phyloP scores from a whole-genome alignment of 495 filamentous ascomycete genomes.

The Penicillium ucsense region DNA sequence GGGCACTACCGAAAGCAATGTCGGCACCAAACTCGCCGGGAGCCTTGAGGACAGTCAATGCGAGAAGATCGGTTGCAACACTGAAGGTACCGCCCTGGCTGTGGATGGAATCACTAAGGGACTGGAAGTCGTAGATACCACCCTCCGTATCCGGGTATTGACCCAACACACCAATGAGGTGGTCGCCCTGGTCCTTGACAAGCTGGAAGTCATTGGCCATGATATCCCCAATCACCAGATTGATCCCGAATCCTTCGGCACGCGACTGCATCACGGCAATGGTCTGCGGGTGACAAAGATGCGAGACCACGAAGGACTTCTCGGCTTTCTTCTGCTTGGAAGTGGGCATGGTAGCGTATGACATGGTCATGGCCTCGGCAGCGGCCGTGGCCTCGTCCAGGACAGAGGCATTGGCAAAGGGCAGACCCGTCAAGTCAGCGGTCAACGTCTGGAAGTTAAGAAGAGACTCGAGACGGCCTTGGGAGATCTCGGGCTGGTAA shows the following conservation, averaged over 20 bases:
- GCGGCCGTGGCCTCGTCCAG: constrained; percentile 92
- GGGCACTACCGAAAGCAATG: constrained; percentile 93
- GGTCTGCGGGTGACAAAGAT: constrained; percentile 81
- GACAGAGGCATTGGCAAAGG: constrained; percentile 89
- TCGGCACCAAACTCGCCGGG: constrained; percentile 96
- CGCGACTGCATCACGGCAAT: constrained; percentile 76
- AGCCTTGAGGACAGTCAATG: constrained; percentile 80
- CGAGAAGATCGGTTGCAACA: constrained; percentile 85
- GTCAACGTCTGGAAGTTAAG: constrained; percentile 97
- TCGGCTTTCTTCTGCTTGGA: constrained; percentile 63
- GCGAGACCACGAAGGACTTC: constrained; percentile 78
- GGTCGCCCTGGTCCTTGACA: constrained; percentile 66
- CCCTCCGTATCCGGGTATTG: constrained; percentile 95
- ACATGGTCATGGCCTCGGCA: constrained; percentile 96
- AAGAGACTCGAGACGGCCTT: constrained; percentile 85
- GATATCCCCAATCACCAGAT: constrained; percentile 63
- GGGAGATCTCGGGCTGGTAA: constrained; percentile 97
- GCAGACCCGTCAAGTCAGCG: constrained; percentile 77
- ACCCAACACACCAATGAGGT: constrained; percentile 81
- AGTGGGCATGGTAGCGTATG: constrained; percentile 63
- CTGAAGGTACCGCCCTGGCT: constrained; percentile 71
- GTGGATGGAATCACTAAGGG: constrained; percentile 69
- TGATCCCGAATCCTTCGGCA: constrained; percentile 90
- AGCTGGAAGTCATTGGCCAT: constrained; percentile 49
- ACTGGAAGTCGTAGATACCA: constrained; percentile 63